These are phyloP conservation scores for Whalleya microplaca DNA, from an alignment of 2,329 filamentous ascomycete genomes.

Conservation along the genomic window DNA sequence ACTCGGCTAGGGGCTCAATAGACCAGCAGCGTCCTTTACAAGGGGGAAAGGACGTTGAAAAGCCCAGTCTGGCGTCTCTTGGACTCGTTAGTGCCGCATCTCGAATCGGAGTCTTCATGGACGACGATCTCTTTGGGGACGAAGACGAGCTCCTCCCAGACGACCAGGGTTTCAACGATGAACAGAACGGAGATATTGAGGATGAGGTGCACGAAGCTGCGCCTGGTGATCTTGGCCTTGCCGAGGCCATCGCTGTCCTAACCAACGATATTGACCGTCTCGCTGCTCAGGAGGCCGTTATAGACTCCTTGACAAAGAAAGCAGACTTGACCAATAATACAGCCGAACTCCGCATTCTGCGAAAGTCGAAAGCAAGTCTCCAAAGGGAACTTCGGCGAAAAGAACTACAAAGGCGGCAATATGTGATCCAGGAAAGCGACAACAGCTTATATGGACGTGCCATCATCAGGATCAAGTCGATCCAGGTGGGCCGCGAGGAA, in stretches of 20 bases:
- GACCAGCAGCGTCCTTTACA: constrained; percentile 39
- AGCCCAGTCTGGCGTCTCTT: constrained; percentile 87
- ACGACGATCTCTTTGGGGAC: constrained; percentile 91
- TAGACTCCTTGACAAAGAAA: constrained; percentile 90
- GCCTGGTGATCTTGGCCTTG: constrained; percentile 88
- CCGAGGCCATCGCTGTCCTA: constrained; percentile 89
- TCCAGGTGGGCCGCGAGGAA: constrained; percentile 88
- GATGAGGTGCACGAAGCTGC: constrained; percentile 93
- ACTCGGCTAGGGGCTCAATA: constrained; percentile 51
- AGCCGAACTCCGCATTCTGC: constrained; percentile 86
- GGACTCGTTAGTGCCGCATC: constrained; percentile 87
- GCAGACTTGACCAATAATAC: constrained; percentile 97
- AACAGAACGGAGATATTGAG: constrained; percentile 61
- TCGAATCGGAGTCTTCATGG: constrained; percentile 88
- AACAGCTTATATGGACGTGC: constrained; percentile 95
- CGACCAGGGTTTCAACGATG: constrained; percentile 71
- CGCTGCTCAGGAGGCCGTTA: constrained; percentile 82
- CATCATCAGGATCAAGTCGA: constrained; percentile 85
- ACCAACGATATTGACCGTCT: constrained; percentile 90
- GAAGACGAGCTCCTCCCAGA: constrained; percentile 85
- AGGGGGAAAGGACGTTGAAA: constrained; percentile 57
- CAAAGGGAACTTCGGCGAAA: constrained; percentile 92
- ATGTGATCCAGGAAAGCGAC: constrained; percentile 96
- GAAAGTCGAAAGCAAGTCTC: constrained; percentile 91
- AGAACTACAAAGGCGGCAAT: constrained; percentile 94